Evolutionary conservation across 306 rosid genomes (phyloP), one percentile per base, ranked within the genome.

Genomic region (Malus domestica): DNA sequence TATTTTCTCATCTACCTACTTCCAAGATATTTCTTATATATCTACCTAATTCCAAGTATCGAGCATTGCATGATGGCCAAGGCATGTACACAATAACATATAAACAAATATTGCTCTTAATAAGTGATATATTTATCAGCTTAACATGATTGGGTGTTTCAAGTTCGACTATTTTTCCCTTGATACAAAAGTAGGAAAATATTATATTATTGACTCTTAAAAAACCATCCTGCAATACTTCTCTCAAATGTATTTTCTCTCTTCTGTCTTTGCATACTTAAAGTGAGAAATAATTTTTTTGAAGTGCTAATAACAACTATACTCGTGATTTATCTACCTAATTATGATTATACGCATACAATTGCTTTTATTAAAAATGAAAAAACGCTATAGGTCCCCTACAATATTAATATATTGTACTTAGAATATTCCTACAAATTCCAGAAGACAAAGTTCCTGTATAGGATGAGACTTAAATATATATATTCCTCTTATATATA

Each of bases 1-100:
- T 55, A 68, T 77, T 84, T 84, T 85, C 81, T 71, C 85, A 68
- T 42, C 63, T 20, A 84, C 79, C 82, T 29, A 72, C 78, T 78
- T 42, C 81, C 74, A n/a, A 80, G 40, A 29, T 35, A 29, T 66
- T 78, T 74, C 42, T 38, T 6, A 38, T 2, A 38, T 49, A 1
- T 15, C 8, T 49, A 14, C 54, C 54, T 49, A 58, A 33, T 19
- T 54, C 46, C 42, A 38, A 38, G 42, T 7, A 6, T 38, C 1
- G 42, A 38, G 42, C 42, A 38, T 38, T 7, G 42, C 9, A 38
- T 38, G 42, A 38, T 1, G 42, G 2, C 9, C 42, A 38, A 38
- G 42, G 42, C 42, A 38, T 38, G 42, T 61, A 61, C 67, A 5
- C 20, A 61, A 5, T 32, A 7, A 64, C 12, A 6, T 32, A 64